Percentiles rank a stretch among this genome's conserved stretches.
Conservation (phyloP, 345 rosid genomes). For the Acer negundo region DNA sequence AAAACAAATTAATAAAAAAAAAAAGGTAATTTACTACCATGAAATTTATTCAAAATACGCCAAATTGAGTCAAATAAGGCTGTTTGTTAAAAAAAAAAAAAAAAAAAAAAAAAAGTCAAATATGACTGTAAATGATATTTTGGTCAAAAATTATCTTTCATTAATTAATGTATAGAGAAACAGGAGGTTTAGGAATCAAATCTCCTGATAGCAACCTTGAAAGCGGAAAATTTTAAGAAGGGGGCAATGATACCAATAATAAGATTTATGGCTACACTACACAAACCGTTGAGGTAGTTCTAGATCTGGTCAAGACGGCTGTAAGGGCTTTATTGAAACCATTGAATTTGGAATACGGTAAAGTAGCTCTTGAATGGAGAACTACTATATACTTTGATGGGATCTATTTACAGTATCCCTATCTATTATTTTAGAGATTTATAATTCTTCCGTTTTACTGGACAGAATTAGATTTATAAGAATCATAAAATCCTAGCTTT, state of each 20-base stretch:
- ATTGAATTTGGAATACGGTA: conserved; percentile 11
- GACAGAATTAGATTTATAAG: not conserved
- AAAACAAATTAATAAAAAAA: no score
- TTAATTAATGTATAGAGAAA: no score
- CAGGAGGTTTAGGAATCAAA: not conserved
- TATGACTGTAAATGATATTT: not conserved
- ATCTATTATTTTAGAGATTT: conserved; percentile 1
- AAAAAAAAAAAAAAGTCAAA: not conserved
- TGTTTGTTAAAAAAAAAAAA: no score
- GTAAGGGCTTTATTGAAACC: conserved; percentile 2
- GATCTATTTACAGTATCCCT: not conserved
- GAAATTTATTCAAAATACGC: no score
- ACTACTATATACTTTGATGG: conserved; percentile 11
- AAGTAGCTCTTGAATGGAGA: conserved; percentile 6
- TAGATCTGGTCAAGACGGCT: not conserved
- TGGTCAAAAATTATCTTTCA: no score
- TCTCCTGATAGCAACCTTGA: not conserved
- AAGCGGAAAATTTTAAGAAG: no score
- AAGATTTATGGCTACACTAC: not conserved
- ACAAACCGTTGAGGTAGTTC: not conserved
- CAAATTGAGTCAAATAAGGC: no score
- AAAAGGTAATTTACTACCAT: not conserved
- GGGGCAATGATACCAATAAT: not conserved
- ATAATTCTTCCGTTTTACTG: not conserved
- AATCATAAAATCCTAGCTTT: no score